Evolutionary conservation across 2,329 filamentous ascomycete genomes (phyloP), one percentile per base, ranked within the genome.

Genomic region (Magnaporthiopsis poae): DNA sequence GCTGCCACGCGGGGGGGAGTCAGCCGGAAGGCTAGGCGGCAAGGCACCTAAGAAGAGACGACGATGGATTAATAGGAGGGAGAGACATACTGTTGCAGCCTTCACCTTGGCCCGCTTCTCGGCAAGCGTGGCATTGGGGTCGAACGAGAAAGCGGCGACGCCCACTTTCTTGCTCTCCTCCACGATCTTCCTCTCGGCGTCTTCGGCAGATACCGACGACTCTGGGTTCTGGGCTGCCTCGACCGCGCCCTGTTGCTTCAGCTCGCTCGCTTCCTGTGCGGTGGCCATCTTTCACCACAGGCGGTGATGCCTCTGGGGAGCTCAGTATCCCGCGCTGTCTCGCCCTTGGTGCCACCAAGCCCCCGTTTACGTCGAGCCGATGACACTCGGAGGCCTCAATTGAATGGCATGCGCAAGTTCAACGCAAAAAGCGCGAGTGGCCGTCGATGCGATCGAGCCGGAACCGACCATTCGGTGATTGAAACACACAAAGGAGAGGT

Each of bases 51-150:
- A n/a, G 46, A n/a, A 9, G 46, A n/a, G 18, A 2, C 8, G 18
- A 25, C 4, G 39, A 61, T n/a, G 3, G 35, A 39, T 5, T 18
- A 60, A 60, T 15, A 13, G 1, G 1, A 25, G n/a, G 5, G n/a
- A 9, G 7, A n/a, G 8, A n/a, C 29, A 56, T 64, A 46, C 12
- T 82, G 89, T 73, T 83, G 96, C 92, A 74, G 88, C 85, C 82
- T 84, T 82, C 29, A 90, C 88, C 75, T 93, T 90, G 39, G 89
- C 89, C 68, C 85, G 88, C 81, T 99, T 99, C 77, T 96, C 84
- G 75, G 92, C 91, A 0, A 89, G 84, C 61, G 84, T 88, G 60
- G 92, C 93, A 80, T 96, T 80, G 0, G 95, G 92, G 74, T 99
- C 85, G 79, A 98, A 99, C 69, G 88, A 86, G 75, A 90, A 95